Percentiles rank a stretch among this genome's conserved stretches.
phyloP scores from a whole-genome alignment of 257 asterid genomes.

The Scutellaria galericulata region DNA sequence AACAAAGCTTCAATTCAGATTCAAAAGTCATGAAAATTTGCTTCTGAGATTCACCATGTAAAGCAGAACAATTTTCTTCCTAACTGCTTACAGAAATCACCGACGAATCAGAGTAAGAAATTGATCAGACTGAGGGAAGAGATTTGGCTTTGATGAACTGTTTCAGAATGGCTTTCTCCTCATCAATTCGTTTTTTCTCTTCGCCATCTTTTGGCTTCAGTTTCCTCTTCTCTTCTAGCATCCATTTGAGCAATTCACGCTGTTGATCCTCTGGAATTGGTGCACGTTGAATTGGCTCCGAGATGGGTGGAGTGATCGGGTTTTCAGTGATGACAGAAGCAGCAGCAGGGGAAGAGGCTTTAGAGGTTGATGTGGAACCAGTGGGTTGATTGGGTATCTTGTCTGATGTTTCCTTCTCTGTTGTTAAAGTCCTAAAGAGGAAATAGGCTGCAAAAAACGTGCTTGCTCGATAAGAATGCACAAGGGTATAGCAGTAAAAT shows the following conservation, averaged over 20 bases:
- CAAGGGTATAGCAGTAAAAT: not conserved
- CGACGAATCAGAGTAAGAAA: conserved; percentile 19
- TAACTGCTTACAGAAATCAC: conserved; percentile 6
- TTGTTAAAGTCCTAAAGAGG: conserved; percentile 58
- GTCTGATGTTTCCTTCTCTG: conserved; percentile 42
- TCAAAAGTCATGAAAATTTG: conserved; percentile 14
- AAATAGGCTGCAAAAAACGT: conserved; percentile 58
- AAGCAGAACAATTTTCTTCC: conserved; percentile 1
- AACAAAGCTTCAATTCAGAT: conserved; percentile 4
- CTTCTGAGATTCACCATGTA: not conserved
- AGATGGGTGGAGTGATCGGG: conserved; percentile 37
- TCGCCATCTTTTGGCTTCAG: conserved; percentile 64
- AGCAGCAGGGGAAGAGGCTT: conserved; percentile 30
- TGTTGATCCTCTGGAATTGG: conserved; percentile 76
- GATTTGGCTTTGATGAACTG: conserved; percentile 76
- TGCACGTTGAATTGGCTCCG: conserved; percentile 48
- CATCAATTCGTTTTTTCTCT: conserved; percentile 83
- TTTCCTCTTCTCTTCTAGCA: conserved; percentile 85
- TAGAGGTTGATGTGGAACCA: conserved; percentile 42
- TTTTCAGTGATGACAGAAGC: conserved; percentile 41
- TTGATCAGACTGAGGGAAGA: conserved; percentile 45
- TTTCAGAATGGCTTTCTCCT: conserved; percentile 84
- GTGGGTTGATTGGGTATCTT: conserved; percentile 41
- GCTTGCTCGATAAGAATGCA: conserved; percentile 4
- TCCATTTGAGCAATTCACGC: conserved; percentile 78